Evolutionary conservation across 2,329 filamentous ascomycete species (phyloP), one percentile per base, ranked within the genome.

Genomic region (Arthrobotrys megalospora): DNA sequence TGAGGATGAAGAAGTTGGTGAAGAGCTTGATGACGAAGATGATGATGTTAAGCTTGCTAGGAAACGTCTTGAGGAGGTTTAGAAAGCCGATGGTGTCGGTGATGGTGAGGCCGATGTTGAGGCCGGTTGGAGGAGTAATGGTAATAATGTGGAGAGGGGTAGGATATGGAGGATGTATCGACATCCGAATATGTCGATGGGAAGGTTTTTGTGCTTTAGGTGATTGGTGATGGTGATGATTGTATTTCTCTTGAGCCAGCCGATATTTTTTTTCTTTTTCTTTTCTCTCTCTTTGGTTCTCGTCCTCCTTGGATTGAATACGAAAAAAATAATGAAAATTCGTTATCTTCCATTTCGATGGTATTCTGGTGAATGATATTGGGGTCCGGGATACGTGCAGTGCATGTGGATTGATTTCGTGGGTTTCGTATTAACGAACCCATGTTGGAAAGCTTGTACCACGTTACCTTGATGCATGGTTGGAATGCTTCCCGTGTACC

Each of bases 41-140:
- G 73, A 77, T 34, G 66, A 78, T 41, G 67, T 72, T 52, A 78
- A 78, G 63, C 50, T 38, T 32, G 52, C 60, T 24, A 50, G 75
- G 53, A 78, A 72, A 64, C 75, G 60, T 19, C 58, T 78, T 41
- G 75, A 78, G 52, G 53, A 62, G 45, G 75, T 70, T 50, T 71
- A 78, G 53, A 67, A 55, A n/a, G 11, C 21, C 43, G 8, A 28
- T 63, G 11, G 16, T 6, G 66, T 48, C 12, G 36, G 43, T 24
- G 36, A 43, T 32, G 28, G 24, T 1, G 58, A 14, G 19, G 45
- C 11, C 52, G 48, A 11, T 43, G 43, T 16, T 48, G 14, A 6
- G 14, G 19, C 5, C 3, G 21, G 14, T 6, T 0, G 47, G n/a
- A 48, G 24, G 36, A 45, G 36, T 76, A 47, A 60, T 69, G 53